Base-by-base conservation (phyloP, 2,329 filamentous ascomycete species). In the Thelonectria blattea region DNA sequence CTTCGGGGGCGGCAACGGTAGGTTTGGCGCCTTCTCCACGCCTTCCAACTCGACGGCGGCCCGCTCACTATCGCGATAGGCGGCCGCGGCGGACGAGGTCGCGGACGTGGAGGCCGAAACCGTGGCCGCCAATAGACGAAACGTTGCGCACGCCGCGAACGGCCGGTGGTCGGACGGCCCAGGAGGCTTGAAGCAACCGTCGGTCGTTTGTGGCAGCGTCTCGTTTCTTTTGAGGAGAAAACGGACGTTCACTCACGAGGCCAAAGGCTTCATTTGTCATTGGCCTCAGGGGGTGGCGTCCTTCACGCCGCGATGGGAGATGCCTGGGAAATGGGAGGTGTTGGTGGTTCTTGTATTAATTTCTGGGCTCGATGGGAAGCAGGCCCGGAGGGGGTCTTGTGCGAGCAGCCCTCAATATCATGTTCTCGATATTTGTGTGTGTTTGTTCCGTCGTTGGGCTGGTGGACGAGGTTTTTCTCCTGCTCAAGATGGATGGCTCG, bases 271-370 rank as follows among this genome's bases (percentile, higher is more conserved):
- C 27, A 10, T 30, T n/a, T 30, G 27, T 7, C 34, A 18, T 17
- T 42, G n/a, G 7, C 6, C 17, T 42, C 39, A 24, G 22, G n/a
- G 12, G 17, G n/a, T 2, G n/a, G 8, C 9, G 17, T 42, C 15
- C n/a, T 42, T 17, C 42, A 24, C 51, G 32, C 41, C 27, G 41
- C 41, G 41, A 24, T 15, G 11, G 7, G 30, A n/a, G n/a, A n/a
- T n/a, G 24, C 14, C 27, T 34, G 27, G 41, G 18, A n/a, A n/a
- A n/a, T 24, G 6, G 22, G 22, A 34, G 24, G 27, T 30, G 41
- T 46, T 53, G 12, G 32, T 9, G 41, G 27, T n/a, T 46, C n/a
- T 37, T 53, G 41, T 52, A 53, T 17, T 53, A 53, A 53, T 53
- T 53, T 30, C 10, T 34, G 15, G 41, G 51, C 41, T 43, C 27